These are phyloP conservation scores for Thraustochytrium striatum DNA, from an alignment of 352 stramenopile species.

Conservation along the genomic window DNA sequence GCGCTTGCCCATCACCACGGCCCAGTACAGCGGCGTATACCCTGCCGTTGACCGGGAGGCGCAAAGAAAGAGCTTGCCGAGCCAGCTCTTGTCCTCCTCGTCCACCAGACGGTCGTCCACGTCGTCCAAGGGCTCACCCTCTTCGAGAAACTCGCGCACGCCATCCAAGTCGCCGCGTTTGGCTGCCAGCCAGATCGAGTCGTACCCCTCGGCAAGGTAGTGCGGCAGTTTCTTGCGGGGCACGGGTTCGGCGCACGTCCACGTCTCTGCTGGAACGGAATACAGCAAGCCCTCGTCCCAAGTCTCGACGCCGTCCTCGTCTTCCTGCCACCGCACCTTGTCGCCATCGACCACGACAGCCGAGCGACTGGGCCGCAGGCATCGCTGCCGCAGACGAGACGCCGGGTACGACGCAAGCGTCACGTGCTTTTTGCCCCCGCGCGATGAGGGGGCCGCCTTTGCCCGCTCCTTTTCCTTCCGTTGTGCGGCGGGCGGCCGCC, in stretches of 20 bases:
- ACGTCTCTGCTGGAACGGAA: neutral
- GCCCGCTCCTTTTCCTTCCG: neutral
- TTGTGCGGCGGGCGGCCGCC: too few species aligned
- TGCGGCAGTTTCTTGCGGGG: neutral
- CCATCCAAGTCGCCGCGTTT: slow-evolving; percentile 10
- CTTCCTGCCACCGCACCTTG: neutral
- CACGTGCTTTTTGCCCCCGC: neutral
- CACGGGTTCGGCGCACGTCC: neutral
- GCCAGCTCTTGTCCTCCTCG: slow-evolving; percentile 39
- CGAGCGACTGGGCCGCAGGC: neutral
- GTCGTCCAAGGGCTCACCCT: neutral
- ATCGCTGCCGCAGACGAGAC: slow-evolving; percentile 11
- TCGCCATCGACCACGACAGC: neutral
- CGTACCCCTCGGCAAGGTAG: neutral
- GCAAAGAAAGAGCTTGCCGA: slow-evolving; percentile 36
- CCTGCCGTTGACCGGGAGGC: slow-evolving; percentile 12
- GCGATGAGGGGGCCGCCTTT: neutral
- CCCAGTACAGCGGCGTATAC: slow-evolving; percentile 27
- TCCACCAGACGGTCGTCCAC: neutral
- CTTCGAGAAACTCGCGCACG: slow-evolving; percentile 1
- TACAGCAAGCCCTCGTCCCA: slow-evolving; percentile 36
- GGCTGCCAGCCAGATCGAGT: slow-evolving; percentile 41
- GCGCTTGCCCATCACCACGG: neutral
- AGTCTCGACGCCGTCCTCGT: slow-evolving; percentile 18
- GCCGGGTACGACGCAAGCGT: slow-evolving; percentile 5